A percentile compares a stretch with the other conserved stretches of the same genome.
Evolutionary conservation across 2,329 filamentous ascomycete genomes (phyloP).

Genomic region (Cercospora zeina): DNA sequence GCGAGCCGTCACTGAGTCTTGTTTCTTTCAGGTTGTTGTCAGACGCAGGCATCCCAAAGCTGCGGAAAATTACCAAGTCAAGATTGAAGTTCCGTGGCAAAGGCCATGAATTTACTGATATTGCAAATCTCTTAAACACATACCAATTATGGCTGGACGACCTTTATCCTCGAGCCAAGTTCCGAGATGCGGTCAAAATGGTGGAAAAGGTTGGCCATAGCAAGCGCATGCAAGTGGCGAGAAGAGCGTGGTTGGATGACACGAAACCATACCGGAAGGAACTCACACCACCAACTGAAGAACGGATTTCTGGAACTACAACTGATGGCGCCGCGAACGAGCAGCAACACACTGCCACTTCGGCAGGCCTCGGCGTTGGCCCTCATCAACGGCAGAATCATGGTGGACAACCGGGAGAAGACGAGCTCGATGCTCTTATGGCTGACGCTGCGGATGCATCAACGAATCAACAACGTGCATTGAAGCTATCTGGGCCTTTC

Average conservation of each 20-base stretch:
- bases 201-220: constrained; percentile 92
- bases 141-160: constrained; percentile 98
- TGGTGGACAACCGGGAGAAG: constrained; percentile 28
- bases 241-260: constrained; percentile 83
- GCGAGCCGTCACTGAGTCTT: constrained; percentile 8
- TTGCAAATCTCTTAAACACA: constrained; percentile 76
- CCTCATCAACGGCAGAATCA: neutral
- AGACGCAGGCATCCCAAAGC: constrained; percentile 75
- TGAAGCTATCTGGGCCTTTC: constrained; percentile 31
- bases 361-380: neutral
- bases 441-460: constrained; percentile 23
- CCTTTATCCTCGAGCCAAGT: constrained; percentile 90
- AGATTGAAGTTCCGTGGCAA: constrained; percentile 83
- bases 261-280: constrained; percentile 53
- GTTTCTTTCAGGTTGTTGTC: constrained; percentile 69
- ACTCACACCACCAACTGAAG: constrained; percentile 19
- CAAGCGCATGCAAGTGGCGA: constrained; percentile 70
- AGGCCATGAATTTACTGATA: constrained; percentile 92
- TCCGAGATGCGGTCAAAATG: constrained; percentile 83
- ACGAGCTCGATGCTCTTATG: constrained; percentile 35
- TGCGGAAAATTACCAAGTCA: constrained; percentile 69
- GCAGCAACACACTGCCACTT: neutral
- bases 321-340: neutral
- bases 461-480: neutral
- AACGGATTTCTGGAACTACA: constrained; percentile 19